phyloP scores from a whole-genome alignment of 768 basidiomycete genomes.

The Collybiopsis confluens region DNA sequence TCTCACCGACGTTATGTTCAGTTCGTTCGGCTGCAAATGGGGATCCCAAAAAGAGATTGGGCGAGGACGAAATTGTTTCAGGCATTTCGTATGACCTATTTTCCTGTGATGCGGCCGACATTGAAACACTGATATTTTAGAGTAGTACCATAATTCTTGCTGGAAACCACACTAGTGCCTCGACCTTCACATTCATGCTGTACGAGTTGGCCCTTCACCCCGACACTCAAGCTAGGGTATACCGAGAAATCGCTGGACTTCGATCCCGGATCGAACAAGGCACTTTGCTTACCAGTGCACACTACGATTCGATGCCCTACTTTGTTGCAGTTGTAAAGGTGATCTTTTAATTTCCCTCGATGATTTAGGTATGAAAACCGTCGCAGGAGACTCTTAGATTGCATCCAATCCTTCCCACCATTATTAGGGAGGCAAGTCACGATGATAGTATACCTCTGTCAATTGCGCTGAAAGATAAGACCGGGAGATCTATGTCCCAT shows the following conservation, averaged over 20 bases:
- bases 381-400: constrained; percentile 25
- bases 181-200: constrained; percentile 54
- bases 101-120: not conserved
- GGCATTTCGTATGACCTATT: constrained; percentile 31
- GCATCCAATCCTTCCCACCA: constrained; percentile 28
- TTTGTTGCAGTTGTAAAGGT: constrained; percentile 20
- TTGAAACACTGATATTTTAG: not conserved
- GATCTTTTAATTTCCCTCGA: not conserved
- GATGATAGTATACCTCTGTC: constrained; percentile 43
- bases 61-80: constrained; percentile 42
- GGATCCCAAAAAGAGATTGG: constrained; percentile 36
- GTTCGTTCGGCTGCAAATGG: constrained; percentile 54
- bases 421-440: constrained; percentile 25
- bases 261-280: constrained; percentile 12
- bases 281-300: constrained; percentile 13
- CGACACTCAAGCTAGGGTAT: constrained; percentile 54
- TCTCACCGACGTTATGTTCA: constrained; percentile 13
- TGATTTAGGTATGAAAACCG: not conserved
- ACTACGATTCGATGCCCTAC: constrained; percentile 31
- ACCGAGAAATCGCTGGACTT: constrained; percentile 46
- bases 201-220: constrained; percentile 58
- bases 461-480: constrained; percentile 25
- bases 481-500: constrained; percentile 27
- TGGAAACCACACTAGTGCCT: constrained; percentile 61
- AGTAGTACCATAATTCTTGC: constrained; percentile 39